phyloP scores from a whole-genome alignment of 768 basidiomycete species.

The Termitomyces sp. region DNA sequence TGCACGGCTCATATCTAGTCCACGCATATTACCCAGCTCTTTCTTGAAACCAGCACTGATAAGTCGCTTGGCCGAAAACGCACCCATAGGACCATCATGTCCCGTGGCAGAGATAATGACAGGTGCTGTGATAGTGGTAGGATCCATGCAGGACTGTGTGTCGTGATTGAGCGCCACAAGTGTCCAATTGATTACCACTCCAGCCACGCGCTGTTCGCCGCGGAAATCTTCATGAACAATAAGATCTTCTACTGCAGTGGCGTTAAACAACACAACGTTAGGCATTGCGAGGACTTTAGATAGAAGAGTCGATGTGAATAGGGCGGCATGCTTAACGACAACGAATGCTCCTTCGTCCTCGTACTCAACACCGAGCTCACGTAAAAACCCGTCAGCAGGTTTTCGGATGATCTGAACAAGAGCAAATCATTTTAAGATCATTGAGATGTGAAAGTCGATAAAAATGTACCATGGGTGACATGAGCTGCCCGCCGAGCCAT shows the following conservation, averaged over 20 bases:
- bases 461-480: constrained; percentile 64
- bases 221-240: constrained; percentile 60
- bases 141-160: constrained; percentile 76
- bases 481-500: constrained; percentile 75
- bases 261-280: constrained; percentile 73
- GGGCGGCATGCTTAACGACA: constrained; percentile 77
- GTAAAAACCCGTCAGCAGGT: constrained; percentile 68
- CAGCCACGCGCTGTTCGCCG: constrained; percentile 43
- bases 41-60: constrained; percentile 71
- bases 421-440: background rate
- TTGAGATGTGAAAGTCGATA: background rate
- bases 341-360: constrained; percentile 77
- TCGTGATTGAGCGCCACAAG: constrained; percentile 58
- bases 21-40: constrained; percentile 75
- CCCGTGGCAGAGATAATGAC: constrained; percentile 69
- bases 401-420: constrained; percentile 61
- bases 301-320: constrained; percentile 75
- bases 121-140: constrained; percentile 78
- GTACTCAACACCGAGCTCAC: constrained; percentile 64
- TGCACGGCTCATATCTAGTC: constrained; percentile 77
- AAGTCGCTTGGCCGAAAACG: constrained; percentile 75
- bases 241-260: constrained; percentile 78
- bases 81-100: constrained; percentile 78
- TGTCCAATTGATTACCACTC: constrained; percentile 52
- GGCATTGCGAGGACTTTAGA: constrained; percentile 65